Evolutionary conservation across 208 protist species (phyloP).

Genomic region (Trypanosoma rangeli): DNA sequence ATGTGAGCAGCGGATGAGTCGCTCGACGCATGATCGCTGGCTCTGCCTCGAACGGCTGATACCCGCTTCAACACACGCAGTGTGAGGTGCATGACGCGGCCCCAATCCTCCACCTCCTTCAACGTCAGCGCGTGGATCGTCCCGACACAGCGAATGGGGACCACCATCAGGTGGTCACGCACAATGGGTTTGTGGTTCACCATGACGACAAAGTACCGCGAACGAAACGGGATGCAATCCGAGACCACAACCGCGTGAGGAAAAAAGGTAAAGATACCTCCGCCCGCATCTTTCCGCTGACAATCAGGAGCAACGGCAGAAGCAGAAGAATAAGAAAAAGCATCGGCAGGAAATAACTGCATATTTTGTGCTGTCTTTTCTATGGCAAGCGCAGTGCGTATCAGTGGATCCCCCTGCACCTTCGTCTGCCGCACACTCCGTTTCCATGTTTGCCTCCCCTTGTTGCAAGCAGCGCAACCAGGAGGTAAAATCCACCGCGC

Average conservation of each 20-base stretch:
- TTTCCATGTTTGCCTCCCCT: not conserved
- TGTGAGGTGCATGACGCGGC: constrained; percentile 52
- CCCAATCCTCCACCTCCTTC: constrained; percentile 81
- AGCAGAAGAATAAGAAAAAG: too few species aligned
- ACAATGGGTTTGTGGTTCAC: constrained; percentile 86
- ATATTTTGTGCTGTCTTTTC: constrained; percentile 32
- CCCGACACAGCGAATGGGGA: constrained; percentile 75
- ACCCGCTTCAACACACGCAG: constrained; percentile 52
- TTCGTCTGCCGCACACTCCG: not conserved
- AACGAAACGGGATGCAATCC: constrained; percentile 58
- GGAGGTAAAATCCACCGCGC: constrained; percentile 28
- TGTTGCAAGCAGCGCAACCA: constrained; percentile 37
- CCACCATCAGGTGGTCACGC: constrained; percentile 76
- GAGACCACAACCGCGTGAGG: constrained; percentile 44
- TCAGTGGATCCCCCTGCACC: constrained; percentile 39
- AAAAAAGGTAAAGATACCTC: constrained; percentile 46
- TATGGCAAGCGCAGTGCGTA: constrained; percentile 22
- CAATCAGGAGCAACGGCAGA: not conserved
- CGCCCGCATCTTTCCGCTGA: not conserved
- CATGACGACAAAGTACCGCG: constrained; percentile 66
- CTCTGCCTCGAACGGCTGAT: not conserved
- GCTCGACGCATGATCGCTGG: not conserved
- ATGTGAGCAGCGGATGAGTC: not conserved
- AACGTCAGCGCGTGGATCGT: constrained; percentile 61
- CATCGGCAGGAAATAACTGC: constrained; percentile 18